Evolutionary conservation across 352 stramenopile species (phyloP).

Genomic region (Achlya hypogyna): DNA sequence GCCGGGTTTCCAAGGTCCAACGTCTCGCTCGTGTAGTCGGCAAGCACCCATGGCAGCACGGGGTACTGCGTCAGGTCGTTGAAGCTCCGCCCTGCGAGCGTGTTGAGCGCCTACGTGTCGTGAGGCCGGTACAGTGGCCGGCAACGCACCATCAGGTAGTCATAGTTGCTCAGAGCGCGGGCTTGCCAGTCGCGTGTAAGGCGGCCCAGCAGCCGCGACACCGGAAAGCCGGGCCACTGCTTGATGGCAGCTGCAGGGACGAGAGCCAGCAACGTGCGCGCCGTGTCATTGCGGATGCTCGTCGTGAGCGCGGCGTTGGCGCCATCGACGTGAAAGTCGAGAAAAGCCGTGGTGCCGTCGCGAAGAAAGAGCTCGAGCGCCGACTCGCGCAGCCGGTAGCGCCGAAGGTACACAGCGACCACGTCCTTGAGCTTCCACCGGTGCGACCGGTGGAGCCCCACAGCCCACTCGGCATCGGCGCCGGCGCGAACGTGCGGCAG

Average conservation of each 20-base stretch:
- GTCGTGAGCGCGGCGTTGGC: conserved; percentile 25
- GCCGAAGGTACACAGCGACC: conserved; percentile 61
- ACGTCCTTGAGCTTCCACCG: conserved; percentile 76
- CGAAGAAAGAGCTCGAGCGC: conserved; percentile 74
- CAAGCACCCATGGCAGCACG: conserved; percentile 87
- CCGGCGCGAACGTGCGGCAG: not conserved
- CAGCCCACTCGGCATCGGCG: conserved; percentile 34
- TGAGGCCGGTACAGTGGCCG: not conserved
- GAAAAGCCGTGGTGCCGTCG: conserved; percentile 69
- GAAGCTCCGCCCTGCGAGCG: conserved; percentile 79
- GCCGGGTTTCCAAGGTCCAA: conserved; percentile 78
- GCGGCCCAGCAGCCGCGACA: conserved; percentile 35
- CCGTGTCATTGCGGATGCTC: conserved; percentile 69
- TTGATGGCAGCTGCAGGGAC: conserved; percentile 56
- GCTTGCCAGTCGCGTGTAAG: conserved; percentile 73
- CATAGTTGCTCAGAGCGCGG: conserved; percentile 85
- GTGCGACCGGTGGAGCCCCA: conserved; percentile 62
- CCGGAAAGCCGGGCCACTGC: conserved; percentile 56
- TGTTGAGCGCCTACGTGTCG: conserved; percentile 59
- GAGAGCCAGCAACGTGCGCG: conserved; percentile 65
- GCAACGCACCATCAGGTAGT: conserved; percentile 90
- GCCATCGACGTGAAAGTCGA: conserved; percentile 52
- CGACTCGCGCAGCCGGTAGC: conserved; percentile 73
- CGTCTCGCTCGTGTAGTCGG: conserved; percentile 59
- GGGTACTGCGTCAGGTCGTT: conserved; percentile 96